phyloP scores from a whole-genome alignment of 2,329 filamentous ascomycete species.

The Claviceps sp. region DNA sequence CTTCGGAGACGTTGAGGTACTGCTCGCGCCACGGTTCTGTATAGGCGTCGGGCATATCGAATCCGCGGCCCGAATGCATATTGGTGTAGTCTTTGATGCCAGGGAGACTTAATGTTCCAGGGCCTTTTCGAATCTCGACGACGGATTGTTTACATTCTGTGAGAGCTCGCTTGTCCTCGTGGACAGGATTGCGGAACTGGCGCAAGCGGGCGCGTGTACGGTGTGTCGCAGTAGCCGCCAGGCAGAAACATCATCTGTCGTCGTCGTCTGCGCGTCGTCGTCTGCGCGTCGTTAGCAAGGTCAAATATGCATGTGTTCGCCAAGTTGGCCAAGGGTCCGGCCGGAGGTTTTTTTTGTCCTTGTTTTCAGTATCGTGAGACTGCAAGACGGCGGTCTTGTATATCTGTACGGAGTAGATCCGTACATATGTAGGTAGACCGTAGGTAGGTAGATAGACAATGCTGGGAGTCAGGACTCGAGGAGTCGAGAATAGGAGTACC shows the following conservation, averaged over 20 bases:
- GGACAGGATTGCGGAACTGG: constrained; percentile 48
- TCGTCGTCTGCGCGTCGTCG: constrained; percentile 23
- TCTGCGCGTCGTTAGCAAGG: constrained; percentile 21
- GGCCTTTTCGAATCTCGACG: constrained; percentile 86
- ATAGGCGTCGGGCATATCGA: constrained; percentile 94
- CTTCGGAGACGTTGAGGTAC: constrained; percentile 74
- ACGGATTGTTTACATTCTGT: constrained; percentile 97
- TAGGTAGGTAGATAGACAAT: no score
- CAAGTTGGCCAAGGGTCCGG: no score
- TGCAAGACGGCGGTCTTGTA: constrained; percentile 17
- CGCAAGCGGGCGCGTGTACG: constrained; percentile 65
- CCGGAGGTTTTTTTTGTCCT: not conserved
- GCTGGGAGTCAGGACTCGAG: no score
- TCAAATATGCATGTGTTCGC: not conserved
- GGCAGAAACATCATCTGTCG: constrained; percentile 77
- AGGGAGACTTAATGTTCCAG: constrained; percentile 47
- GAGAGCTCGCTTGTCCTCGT: constrained; percentile 74
- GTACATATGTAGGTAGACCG: no score
- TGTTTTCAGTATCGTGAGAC: constrained; percentile 25
- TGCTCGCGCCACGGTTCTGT: constrained; percentile 91
- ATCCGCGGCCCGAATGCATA: constrained; percentile 65
- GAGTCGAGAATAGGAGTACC: no score
- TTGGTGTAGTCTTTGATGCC: constrained; percentile 68
- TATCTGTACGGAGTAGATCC: no score
- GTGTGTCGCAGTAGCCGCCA: constrained; percentile 79